Evolutionary conservation across 2,329 filamentous ascomycete species (phyloP).

Genomic region (Blastomyces percursus): DNA sequence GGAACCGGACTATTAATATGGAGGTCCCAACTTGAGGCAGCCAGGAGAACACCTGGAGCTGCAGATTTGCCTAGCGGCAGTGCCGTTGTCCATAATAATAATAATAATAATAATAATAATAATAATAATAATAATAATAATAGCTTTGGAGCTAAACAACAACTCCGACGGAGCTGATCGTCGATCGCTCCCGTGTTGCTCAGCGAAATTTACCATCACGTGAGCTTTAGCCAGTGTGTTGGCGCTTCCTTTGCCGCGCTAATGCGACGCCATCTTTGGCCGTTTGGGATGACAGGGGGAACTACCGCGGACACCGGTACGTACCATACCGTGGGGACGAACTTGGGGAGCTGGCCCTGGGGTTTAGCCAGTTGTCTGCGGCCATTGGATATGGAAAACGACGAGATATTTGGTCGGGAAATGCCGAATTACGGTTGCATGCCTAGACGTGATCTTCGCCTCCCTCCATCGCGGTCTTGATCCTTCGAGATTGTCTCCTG

Average conservation of each 20-base stretch:
- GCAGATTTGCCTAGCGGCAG: neutral
- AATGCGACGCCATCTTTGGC: too few relatives aligned
- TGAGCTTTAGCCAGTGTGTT: neutral
- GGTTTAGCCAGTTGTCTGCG: neutral
- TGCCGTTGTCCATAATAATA: neutral
- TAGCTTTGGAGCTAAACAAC: neutral
- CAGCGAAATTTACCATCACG: neutral
- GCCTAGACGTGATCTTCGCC: neutral
- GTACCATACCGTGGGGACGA: neutral
- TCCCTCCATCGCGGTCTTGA: neutral
- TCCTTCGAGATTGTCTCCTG: neutral
- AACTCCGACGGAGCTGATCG: neutral
- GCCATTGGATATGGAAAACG: neutral
- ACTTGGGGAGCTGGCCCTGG: neutral
- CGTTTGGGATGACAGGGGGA: neutral
- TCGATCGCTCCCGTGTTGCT: slow-evolving; percentile 1
- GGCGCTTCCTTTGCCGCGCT: neutral
- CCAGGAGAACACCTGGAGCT: slow-evolving; percentile 1
- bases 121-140: too few relatives aligned
- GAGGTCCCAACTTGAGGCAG: neutral
- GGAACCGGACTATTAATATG: neutral
- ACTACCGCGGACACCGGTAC: neutral
- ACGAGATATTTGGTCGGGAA: neutral
- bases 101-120: too few relatives aligned
- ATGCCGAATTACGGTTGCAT: neutral